A percentile compares a stretch with the other conserved stretches of the same genome.
Conservation (phyloP, 2,329 filamentous ascomycete species). For the Alternaria burnsii region DNA sequence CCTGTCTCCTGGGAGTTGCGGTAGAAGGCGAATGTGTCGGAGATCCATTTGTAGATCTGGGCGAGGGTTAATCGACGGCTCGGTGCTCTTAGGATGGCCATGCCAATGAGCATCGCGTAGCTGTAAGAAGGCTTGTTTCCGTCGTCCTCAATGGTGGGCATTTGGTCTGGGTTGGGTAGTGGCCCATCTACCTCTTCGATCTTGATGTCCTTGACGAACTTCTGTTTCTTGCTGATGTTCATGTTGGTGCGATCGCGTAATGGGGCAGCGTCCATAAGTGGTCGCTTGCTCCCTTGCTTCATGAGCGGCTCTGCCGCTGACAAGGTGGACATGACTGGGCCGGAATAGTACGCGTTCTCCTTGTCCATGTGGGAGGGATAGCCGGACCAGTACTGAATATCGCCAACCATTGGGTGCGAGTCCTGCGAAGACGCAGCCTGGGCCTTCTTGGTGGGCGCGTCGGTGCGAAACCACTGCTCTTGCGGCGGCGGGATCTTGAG, state of each 20-base stretch:
- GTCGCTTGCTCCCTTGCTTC: slow-evolving; percentile 61
- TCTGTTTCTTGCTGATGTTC: slow-evolving; percentile 69
- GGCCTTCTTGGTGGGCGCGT: slow-evolving; percentile 73
- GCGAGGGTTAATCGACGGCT: slow-evolving; percentile 85
- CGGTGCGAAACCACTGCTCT: slow-evolving; percentile 64
- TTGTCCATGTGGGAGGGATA: slow-evolving; percentile 56
- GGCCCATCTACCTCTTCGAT: slow-evolving; percentile 53
- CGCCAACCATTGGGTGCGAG: slow-evolving; percentile 54
- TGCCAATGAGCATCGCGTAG: slow-evolving; percentile 94
- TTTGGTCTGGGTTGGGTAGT: slow-evolving; percentile 78
- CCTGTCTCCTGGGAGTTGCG: slow-evolving; percentile 78
- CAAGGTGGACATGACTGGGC: slow-evolving; percentile 45
- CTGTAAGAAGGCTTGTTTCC: slow-evolving; percentile 89
- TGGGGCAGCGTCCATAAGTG: slow-evolving; percentile 75
- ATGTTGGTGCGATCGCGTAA: slow-evolving; percentile 68
- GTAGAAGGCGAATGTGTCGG: slow-evolving; percentile 92
- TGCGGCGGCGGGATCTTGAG: slow-evolving; percentile 72
- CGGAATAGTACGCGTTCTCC: slow-evolving; percentile 57
- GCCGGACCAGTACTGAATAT: slow-evolving; percentile 62
- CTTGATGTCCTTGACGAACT: slow-evolving; percentile 61
- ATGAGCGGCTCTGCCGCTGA: slow-evolving; percentile 37
- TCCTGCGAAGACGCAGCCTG: slow-evolving; percentile 57
- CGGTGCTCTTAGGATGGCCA: slow-evolving; percentile 91
- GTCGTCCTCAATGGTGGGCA: slow-evolving; percentile 83
- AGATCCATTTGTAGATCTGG: slow-evolving; percentile 99